Base-by-base conservation (phyloP, 2,329 filamentous ascomycete genomes). In the Aspergillus pseudoterreus region DNA sequence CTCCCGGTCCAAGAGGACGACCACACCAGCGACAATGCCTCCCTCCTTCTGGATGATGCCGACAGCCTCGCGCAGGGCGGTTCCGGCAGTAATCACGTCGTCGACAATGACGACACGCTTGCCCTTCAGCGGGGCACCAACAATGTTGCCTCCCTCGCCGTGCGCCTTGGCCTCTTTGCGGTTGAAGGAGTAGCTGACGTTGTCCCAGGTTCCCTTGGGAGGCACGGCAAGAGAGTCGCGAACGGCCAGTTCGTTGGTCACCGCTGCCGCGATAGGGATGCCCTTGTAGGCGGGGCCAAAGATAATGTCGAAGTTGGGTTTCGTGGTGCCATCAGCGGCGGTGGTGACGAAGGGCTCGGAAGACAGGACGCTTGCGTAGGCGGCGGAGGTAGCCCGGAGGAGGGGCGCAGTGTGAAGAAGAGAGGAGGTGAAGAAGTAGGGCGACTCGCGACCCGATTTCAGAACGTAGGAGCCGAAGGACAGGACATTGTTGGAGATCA, bases 371-470 rank as follows among this genome's bases (percentile, higher is more conserved):
- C 79, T 75, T 1, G 92, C 92, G 72, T 92, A 97, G 53, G 92
- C 91, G 38, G 84, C 81, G 47, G 87, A 83, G 61, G 96, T 88
- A 51, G 90, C 84, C 56, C 82, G 82, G 57, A 95, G 83, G 27
- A 96, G 82, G 56, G 85, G 81, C 19, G 87, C 87, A 47, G 85
- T 86, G 79, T 94, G 90, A 75, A 97, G 95, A 64, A 89, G 84
- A 54, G 92, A 91, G 43, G 92, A 91, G 73, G 96, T 96, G 84
- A 97, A 95, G 80, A 97, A 97, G 81, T 97, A 97, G 39, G 94
- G 94, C 11, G 91, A 96, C 63, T 73, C 69, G 65, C 92, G 89
- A 74, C 90, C 89, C 49, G 92, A 96, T 77, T 99, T 99, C 68
- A 99, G 84, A 63, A 87, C 52, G 48, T 56, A 60, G 38, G 54